Conservation (phyloP, 768 basidiomycete genomes). For the Naganishia friedmannii region DNA sequence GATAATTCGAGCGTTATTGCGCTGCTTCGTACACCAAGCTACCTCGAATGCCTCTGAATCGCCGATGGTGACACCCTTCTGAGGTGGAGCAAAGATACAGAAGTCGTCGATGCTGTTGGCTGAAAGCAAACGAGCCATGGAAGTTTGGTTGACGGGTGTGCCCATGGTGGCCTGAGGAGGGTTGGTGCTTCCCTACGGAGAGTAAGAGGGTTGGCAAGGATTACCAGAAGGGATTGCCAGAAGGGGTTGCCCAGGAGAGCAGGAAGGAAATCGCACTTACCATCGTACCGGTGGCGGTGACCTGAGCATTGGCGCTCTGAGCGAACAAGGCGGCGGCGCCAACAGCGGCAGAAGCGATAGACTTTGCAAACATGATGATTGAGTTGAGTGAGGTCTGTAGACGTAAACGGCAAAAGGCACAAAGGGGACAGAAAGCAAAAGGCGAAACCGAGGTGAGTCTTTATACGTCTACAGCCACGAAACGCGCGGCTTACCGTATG, state of each 20-base stretch:
- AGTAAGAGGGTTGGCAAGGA: not conserved
- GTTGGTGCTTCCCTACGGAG: conserved; percentile 41
- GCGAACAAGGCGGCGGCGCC: conserved; percentile 34
- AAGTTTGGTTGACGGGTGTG: conserved; percentile 50
- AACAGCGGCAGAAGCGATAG: conserved; percentile 32
- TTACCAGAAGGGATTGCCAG: too few relatives aligned
- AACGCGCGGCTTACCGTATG: conserved; percentile 1
- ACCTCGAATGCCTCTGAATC: conserved; percentile 33
- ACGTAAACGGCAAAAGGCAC: not conserved
- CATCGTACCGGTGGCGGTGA: conserved; percentile 47
- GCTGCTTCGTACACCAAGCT: conserved; percentile 55
- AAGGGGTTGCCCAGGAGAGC: not conserved
- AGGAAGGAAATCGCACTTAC: conserved; percentile 21
- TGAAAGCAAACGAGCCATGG: conserved; percentile 46
- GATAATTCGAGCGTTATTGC: conserved; percentile 55
- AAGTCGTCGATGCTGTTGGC: conserved; percentile 51
- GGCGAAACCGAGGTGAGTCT: not conserved
- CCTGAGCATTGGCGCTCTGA: conserved; percentile 39
- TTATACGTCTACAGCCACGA: not conserved
- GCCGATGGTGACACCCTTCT: conserved; percentile 14
- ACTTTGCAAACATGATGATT: conserved; percentile 30
- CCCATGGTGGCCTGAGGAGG: conserved; percentile 45
- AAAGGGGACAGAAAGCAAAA: not conserved
- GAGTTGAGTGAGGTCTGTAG: conserved; percentile 2
- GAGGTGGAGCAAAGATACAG: conserved; percentile 29